phyloP scores from a whole-genome alignment of 2,329 filamentous ascomycete species.

The Aspergillus sp. region DNA sequence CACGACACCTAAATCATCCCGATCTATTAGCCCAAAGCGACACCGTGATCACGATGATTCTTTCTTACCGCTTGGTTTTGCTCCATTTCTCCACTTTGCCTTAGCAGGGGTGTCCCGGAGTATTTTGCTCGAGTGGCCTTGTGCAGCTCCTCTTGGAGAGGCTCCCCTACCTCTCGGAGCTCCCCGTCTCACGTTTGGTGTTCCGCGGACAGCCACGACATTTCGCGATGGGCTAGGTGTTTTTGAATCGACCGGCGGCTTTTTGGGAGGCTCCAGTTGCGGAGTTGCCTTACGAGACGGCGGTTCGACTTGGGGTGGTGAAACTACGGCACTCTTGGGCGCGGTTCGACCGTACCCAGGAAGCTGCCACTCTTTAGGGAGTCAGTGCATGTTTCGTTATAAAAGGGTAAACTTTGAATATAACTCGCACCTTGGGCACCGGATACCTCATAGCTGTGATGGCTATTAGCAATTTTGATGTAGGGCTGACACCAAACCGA shows the following conservation, averaged over 20 bases:
- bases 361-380: conserved; percentile 24
- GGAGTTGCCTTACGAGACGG: background rate
- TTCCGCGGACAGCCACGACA: background rate
- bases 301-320: background rate
- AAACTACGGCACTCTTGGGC: background rate
- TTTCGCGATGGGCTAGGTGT: background rate
- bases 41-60: background rate
- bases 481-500: background rate
- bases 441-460: conserved; percentile 21
- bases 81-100: conserved; percentile 24
- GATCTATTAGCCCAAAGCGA: background rate
- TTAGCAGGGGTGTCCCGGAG: conserved; percentile 26
- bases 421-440: conserved; percentile 25
- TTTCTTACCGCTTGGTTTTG: conserved; percentile 20
- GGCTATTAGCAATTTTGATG: background rate
- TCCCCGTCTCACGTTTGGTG: conserved; percentile 11
- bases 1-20: conserved; percentile 11
- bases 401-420: background rate
- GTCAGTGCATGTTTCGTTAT: background rate
- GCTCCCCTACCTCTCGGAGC: conserved; percentile 2
- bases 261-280: conserved; percentile 2
- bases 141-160: background rate
- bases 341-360: conserved; percentile 20
- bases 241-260: background rate
- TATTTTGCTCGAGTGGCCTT: conserved; percentile 11